phyloP scores from a whole-genome alignment of 2,329 filamentous ascomycete species.

The Pseudocercospora vitis region DNA sequence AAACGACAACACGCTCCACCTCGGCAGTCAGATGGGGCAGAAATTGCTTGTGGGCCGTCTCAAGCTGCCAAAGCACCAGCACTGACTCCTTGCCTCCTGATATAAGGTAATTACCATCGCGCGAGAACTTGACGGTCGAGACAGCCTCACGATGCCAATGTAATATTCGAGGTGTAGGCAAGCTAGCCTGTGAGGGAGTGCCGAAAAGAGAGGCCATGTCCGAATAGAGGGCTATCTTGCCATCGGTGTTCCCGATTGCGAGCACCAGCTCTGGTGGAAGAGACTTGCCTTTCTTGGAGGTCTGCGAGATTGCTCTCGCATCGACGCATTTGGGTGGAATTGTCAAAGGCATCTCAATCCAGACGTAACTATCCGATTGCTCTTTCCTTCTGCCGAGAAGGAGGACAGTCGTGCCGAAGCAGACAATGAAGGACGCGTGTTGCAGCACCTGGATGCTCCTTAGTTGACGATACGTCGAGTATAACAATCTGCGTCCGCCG shows the following conservation, averaged over 20 bases:
- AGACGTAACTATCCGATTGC: conserved; percentile 45
- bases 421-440: conserved; percentile 60
- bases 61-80: conserved; percentile 88
- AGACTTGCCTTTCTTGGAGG: conserved; percentile 38
- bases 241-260: conserved; percentile 72
- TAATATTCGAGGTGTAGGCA: conserved; percentile 61
- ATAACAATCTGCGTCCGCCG: conserved; percentile 40
- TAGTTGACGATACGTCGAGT: conserved; percentile 40
- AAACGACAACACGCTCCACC: conserved; percentile 82
- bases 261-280: conserved; percentile 61
- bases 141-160: conserved; percentile 93
- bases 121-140: conserved; percentile 84
- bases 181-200: conserved; percentile 23
- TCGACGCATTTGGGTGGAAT: conserved; percentile 69
- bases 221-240: conserved; percentile 78
- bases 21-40: conserved; percentile 86
- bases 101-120: conserved; percentile 93
- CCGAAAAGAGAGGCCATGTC: conserved; percentile 32
- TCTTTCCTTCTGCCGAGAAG: conserved; percentile 58
- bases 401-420: conserved; percentile 55
- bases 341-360: conserved; percentile 56
- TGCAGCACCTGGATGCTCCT: conserved; percentile 47
- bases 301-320: conserved; percentile 44
- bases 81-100: conserved; percentile 90
- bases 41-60: conserved; percentile 77